These are phyloP conservation scores for Mortierella sp. DNA, from an alignment of 371 early-diverging fungal species.

Conservation along the genomic window DNA sequence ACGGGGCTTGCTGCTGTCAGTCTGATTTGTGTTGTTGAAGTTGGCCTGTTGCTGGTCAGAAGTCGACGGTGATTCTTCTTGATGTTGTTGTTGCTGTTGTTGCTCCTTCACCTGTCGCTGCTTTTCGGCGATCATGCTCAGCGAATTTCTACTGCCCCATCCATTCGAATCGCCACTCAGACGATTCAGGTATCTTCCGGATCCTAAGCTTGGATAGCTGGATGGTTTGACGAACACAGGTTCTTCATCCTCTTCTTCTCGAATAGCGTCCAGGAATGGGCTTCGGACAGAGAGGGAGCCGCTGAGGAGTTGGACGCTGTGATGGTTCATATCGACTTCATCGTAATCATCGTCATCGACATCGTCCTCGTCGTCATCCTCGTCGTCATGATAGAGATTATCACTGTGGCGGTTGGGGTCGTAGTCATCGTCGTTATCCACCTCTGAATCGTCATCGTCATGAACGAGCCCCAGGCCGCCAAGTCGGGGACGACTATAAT, in stretches of 20 bases:
- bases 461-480: conserved; percentile 32
- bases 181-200: conserved; percentile 30
- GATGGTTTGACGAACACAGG: conserved; percentile 45
- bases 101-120: conserved; percentile 12
- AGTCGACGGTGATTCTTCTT: conserved; percentile 2
- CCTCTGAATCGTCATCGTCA: conserved; percentile 42
- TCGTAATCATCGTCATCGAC: conserved; percentile 40
- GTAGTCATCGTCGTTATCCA: conserved; percentile 13
- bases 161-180: conserved; percentile 17
- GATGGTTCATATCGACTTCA: conserved; percentile 47
- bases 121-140: conserved; percentile 22
- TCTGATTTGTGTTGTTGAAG: conserved; percentile 33
- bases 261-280: conserved; percentile 51
- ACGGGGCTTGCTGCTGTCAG: conserved; percentile 42
- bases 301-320: conserved; percentile 48
- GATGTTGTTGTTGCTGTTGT: conserved; percentile 10
- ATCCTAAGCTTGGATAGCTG: conserved; percentile 42
- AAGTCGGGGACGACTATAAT: conserved; percentile 25
- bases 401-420: conserved; percentile 1
- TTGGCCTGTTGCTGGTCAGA: conserved; percentile 28
- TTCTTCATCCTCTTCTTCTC: conserved; percentile 51
- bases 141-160: conserved; percentile 17
- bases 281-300: conserved; percentile 51
- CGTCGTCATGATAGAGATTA: conserved; percentile 11
- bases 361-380: conserved; percentile 9